Base-by-base conservation (phyloP, 441 rosid genomes). In the Gossypium aridum region DNA sequence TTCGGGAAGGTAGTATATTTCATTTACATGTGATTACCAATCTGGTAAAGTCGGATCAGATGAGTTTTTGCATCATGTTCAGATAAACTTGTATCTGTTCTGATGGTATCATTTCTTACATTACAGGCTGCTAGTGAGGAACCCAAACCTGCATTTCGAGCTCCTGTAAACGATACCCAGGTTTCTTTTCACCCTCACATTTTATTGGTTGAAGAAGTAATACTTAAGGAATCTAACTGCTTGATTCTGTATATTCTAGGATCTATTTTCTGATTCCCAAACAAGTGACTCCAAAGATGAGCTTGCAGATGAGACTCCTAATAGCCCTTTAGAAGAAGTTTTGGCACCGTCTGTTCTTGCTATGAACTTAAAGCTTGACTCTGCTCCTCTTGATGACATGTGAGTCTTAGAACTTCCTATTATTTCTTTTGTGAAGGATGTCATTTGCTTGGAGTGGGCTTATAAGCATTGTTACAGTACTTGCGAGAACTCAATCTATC, bases 361-460 rank as follows among this genome's bases (percentile, higher is more conserved):
- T 61, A 83, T 80, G 92, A 93, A 87, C 80, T 87, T 91, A 78
- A 91, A 89, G 85, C 80, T 86, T 56, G 92, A 85, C 80, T 84
- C 90, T 73, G 87, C 83, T 69, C 87, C 87, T 76, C 81, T 71
- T 51, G 87, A 86, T 79, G 91, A 88, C 45, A 72, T 20, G 96
- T 87, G 78, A 78, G 86, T 77, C 34, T 63, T 64, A 56, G 76
- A 72, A 61, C 60, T 62, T 78, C 76, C 47, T 70, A 65, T 56
- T 53, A 43, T 63, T 16, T 39, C 20, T 22, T 43, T 22, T 54
- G 5, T 57, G 19, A 39, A 7, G 49, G 17, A 34, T 71, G 4
- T 57, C 60, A 26, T 45, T 79, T 71, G 20, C 4, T 14, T 56
- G 16, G 19, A 5, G 20, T 43, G 3, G 17, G 34, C 14, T 55